Percentiles rank a stretch among this genome's conserved stretches.
phyloP scores from a whole-genome alignment of 331 rosid species.

The Cydonia oblonga region DNA sequence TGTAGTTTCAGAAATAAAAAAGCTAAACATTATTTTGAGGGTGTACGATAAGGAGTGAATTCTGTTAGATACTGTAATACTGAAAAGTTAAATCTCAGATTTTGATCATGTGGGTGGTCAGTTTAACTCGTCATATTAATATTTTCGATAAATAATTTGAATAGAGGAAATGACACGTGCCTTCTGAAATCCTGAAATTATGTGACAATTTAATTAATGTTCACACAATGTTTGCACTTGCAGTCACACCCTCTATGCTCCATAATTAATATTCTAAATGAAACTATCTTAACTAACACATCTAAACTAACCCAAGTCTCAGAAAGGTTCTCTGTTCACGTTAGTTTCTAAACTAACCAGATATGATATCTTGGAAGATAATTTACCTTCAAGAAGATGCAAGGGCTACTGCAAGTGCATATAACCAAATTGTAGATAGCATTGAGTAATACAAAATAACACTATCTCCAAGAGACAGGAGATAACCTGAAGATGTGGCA shows the following conservation, averaged over 20 bases:
- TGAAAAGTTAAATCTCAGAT: not conserved
- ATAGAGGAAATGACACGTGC: not conserved
- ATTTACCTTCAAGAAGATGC: not conserved
- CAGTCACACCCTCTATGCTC: not conserved
- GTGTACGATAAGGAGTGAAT: not conserved
- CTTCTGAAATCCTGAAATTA: not conserved
- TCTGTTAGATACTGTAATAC: not conserved
- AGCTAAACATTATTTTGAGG: not conserved
- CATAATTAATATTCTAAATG: not conserved
- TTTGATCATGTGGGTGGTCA: not conserved
- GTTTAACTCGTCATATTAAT: not conserved
- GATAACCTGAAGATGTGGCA: slow-evolving; percentile 95
- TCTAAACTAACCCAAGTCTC: not conserved
- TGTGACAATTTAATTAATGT: not conserved
- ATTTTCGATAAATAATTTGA: not conserved
- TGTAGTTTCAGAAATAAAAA: not conserved
- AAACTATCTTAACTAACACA: not conserved
- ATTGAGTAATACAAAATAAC: not conserved
- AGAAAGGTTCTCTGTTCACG: not conserved
- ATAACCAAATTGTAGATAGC: not conserved
- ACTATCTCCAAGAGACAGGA: not conserved
- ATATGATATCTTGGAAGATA: not conserved
- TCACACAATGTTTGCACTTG: not conserved
- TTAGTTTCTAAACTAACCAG: slow-evolving; percentile 4
- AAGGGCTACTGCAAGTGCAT: not conserved